Evolutionary conservation across 1,284 basidiomycete species (phyloP), one percentile per base, ranked within the genome.

Genomic region (Ceratobasidium sp.): DNA sequence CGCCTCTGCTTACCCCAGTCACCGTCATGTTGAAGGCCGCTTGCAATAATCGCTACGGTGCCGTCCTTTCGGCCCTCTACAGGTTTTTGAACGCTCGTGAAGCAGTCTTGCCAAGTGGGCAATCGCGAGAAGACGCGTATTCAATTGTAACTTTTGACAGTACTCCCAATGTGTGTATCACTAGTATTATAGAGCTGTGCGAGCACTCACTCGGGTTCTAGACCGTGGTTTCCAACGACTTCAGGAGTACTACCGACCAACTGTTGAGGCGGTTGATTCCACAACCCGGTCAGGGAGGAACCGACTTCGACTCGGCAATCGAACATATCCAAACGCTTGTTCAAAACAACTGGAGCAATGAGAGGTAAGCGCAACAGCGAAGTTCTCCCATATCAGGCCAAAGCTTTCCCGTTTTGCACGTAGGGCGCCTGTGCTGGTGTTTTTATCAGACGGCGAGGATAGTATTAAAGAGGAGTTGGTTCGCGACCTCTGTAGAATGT

Each of bases 381-480:
- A 76, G 22, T 27, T 56, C 56, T 39, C 63, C 39, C 49, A 27
- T n/a, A 49, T 64, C 14, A 22, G 43, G 13, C 29, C 29, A 24
- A 39, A 54, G 41, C 41, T 69, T 27, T 51, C 51, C 34, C 29
- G 66, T 24, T 22, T 27, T 14, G 9, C 13, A 49, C 19, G 13
- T 24, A 89, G 88, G 74, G 79, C 81, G 0, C 89, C 89, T 0
- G 84, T 89, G 14, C 80, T 90, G 13, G 84, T 90, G 27, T 89
- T 90, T 79, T 81, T 90, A 13, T 90, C 89, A 0, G 88, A 89
- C 75, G 88, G 88, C 0, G 84, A 88, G 80, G 85, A 85, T 71
- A 48, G 53, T 0, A 81, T 86, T n/a, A 72, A 71, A 0, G 86
- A 89, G 69, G 27, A 78, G 0, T 79, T 80, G 0, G 81, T 88